These are phyloP conservation scores for Lipomyces chichibuensis DNA, from an alignment of 805 yeast genomes.

Conservation along the genomic window DNA sequence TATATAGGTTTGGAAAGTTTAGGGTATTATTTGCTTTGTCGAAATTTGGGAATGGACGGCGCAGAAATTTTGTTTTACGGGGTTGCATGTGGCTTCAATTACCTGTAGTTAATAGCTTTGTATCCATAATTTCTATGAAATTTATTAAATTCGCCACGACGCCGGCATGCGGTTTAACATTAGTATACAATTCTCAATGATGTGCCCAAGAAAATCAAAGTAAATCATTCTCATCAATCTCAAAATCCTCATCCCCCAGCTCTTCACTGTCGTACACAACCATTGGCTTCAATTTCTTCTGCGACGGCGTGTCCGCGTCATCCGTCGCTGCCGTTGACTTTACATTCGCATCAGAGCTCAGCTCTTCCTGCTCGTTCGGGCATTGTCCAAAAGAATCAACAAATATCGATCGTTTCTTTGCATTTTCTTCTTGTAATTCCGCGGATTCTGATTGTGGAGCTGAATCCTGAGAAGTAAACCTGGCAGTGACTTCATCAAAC, in stretches of 20 bases:
- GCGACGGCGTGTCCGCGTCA: not conserved
- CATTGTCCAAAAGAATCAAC: not conserved
- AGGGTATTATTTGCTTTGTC: not conserved
- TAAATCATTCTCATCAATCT: not conserved
- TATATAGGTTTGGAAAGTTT: not conserved
- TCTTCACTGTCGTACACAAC: not conserved
- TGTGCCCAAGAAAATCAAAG: not conserved
- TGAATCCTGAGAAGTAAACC: not conserved
- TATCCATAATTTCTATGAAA: not conserved
- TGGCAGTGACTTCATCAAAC: constrained; percentile 14
- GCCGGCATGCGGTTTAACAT: not conserved
- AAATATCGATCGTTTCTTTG: not conserved
- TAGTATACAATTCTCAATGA: not conserved
- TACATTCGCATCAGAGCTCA: not conserved
- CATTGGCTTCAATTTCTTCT: not conserved
- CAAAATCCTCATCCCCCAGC: not conserved
- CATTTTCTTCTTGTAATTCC: not conserved
- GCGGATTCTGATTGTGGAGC: not conserved
- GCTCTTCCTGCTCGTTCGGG: not conserved
- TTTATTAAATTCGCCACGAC: not conserved
- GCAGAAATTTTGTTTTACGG: not conserved
- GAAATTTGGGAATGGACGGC: not conserved
- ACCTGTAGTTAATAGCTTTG: not conserved
- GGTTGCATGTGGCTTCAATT: not conserved
- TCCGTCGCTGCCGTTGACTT: not conserved